Evolutionary conservation across 2,329 filamentous ascomycete genomes (phyloP), one percentile per base, ranked within the genome.

Genomic region (Plenodomus tracheiphilus): DNA sequence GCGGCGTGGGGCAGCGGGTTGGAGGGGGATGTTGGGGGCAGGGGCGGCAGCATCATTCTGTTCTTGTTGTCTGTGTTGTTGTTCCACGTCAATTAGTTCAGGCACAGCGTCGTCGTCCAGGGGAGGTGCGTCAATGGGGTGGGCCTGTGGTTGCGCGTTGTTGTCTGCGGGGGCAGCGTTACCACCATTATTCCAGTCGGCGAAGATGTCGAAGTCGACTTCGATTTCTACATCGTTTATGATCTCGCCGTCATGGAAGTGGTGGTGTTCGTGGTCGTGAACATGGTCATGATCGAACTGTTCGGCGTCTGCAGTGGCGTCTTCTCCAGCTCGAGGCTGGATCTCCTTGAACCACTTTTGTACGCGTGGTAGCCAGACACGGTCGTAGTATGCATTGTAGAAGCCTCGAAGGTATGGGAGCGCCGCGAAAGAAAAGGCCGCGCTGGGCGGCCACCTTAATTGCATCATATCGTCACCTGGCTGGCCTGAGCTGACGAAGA

Each of bases 401-500:
- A 81, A 75, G 25, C 79, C 79, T 43, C 85, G 81, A 2, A 88
- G 62, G 56, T 88, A 88, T 0, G 87, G 87, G 3, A 90, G 70
- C 4, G 83, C 76, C 2, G 85, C 83, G 56, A 89, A 83, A 2
- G 84, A 82, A 57, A 88, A 81, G 20, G 83, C 81, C 13, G 86
- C 82, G 39, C 80, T 83, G 1, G 86, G 86, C 2, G 87, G 85
- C 84, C 84, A 87, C 38, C 82, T 71, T n/a, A 84, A 70, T 52
- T 85, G 79, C 4, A 81, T 68, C 39, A 73, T 53, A 8, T 72
- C 65, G 13, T 77, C 71, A 8, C 67, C 62, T 1, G 69, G 61
- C 6, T 77, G 76, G 34, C 76, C 75, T n/a, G 79, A 79, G 21
- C 77, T 81, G 35, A 77, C 81, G 51, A 83, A 83, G 70, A 84